Evolutionary conservation across 306 rosid species (phyloP).

Genomic region (Styphnolobium japonicum): DNA sequence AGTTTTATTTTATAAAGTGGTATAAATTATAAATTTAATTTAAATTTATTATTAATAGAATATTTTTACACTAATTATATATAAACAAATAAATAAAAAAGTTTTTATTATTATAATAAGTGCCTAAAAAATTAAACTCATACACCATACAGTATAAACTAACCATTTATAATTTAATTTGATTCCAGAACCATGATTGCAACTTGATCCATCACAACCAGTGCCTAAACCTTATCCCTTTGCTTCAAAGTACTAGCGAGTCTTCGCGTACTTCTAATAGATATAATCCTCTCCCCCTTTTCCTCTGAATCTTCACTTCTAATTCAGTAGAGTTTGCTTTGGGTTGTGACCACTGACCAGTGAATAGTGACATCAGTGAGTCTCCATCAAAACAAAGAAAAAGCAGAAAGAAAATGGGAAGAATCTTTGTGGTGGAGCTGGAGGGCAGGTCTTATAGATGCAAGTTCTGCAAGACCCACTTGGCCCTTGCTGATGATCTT

Average conservation of each 20-base stretch:
- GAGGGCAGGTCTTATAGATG: constrained; percentile 90
- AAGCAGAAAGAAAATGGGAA: constrained; percentile 50
- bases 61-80: too few species aligned
- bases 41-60: too few species aligned
- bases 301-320: not conserved
- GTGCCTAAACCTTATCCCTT: not conserved
- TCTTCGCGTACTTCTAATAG: not conserved
- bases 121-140: too few species aligned
- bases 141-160: too few species aligned
- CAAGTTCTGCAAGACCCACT: constrained; percentile 85
- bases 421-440: constrained; percentile 74
- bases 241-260: not conserved
- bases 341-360: too few species aligned
- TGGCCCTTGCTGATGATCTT: constrained; percentile 72
- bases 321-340: not conserved
- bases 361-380: not conserved
- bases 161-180: too few species aligned
- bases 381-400: not conserved
- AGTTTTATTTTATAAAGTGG: too few species aligned
- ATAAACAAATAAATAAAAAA: too few species aligned
- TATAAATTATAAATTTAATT: too few species aligned
- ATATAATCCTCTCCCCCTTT: not conserved
- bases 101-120: too few species aligned
- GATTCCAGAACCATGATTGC: too few species aligned
- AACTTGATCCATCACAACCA: too few species aligned